Percentiles rank a stretch among this genome's conserved stretches.
These are phyloP conservation scores for Chimonanthus salicifolius DNA, from an alignment of 164 flowering plant species.

Conservation along the genomic window DNA sequence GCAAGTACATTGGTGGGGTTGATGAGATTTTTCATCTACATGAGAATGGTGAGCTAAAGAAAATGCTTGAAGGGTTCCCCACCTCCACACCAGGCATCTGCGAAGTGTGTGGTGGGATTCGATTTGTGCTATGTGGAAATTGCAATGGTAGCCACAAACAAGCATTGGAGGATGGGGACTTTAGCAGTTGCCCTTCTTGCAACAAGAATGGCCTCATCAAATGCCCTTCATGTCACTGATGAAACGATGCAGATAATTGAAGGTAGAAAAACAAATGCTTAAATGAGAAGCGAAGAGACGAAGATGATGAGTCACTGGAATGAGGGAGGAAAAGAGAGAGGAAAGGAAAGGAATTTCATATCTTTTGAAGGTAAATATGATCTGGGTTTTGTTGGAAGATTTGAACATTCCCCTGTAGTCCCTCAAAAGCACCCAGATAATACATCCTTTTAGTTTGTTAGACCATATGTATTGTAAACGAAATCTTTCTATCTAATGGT, in stretches of 20 bases:
- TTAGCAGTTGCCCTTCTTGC: slow-evolving; percentile 39
- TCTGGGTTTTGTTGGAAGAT: no score
- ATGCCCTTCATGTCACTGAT: slow-evolving; percentile 40
- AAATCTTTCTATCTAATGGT: no score
- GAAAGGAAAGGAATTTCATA: no score
- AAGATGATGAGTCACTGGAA: no score
- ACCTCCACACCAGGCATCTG: slow-evolving; percentile 25
- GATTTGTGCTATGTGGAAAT: slow-evolving; percentile 40
- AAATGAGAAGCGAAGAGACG: no score
- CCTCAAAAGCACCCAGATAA: no score
- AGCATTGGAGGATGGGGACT: slow-evolving; percentile 33
- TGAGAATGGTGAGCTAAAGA: slow-evolving; percentile 57
- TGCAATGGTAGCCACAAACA: slow-evolving; percentile 58
- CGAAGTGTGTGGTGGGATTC: slow-evolving; percentile 44
- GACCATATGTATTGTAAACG: no score
- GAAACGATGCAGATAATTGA: background rate
- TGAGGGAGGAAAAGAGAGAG: no score
- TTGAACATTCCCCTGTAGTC: no score
- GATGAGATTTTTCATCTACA: slow-evolving; percentile 49
- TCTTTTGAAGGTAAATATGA: no score
- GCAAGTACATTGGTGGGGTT: slow-evolving; percentile 56
- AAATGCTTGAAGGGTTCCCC: slow-evolving; percentile 40
- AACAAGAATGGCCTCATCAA: slow-evolving; percentile 53
- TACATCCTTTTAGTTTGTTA: no score
- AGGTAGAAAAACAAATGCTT: background rate